Conservation (phyloP, 1,284 basidiomycete genomes). For the Trichosporon ovoides region DNA sequence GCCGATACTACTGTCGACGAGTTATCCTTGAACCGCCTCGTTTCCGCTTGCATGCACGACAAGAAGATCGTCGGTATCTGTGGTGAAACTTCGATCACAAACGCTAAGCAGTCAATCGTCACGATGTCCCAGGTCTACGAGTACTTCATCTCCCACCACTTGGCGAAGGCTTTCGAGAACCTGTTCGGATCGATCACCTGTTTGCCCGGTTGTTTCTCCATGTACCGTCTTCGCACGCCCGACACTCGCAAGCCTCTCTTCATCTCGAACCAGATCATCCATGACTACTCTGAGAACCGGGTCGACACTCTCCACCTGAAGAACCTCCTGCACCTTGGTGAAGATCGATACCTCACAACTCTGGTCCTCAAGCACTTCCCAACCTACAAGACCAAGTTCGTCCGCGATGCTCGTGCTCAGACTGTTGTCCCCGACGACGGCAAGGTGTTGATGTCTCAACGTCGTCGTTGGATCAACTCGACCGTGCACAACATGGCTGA, state of each 20-base stretch:
- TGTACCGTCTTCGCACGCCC: conserved; percentile 86
- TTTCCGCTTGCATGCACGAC: conserved; percentile 81
- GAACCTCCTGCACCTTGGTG: conserved; percentile 91
- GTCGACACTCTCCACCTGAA: conserved; percentile 98
- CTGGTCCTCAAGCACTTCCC: conserved; percentile 92
- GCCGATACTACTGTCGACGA: conserved; percentile 92
- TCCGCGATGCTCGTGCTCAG: conserved; percentile 68
- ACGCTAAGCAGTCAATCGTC: conserved; percentile 83
- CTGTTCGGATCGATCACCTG: conserved; percentile 99
- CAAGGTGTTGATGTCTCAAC: conserved; percentile 82
- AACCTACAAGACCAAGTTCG: conserved; percentile 84
- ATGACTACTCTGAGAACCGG: conserved; percentile 91
- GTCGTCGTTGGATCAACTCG: conserved; percentile 98
- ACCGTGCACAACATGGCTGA: conserved; percentile 95
- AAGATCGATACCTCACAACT: conserved; percentile 97
- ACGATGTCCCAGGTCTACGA: conserved; percentile 98
- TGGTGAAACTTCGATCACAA: conserved; percentile 84
- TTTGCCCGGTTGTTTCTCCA: conserved; percentile 94
- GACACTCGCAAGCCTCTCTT: conserved; percentile 86
- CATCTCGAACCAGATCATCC: conserved; percentile 80
- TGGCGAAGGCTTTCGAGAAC: conserved; percentile 96
- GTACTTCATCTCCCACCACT: conserved; percentile 94
- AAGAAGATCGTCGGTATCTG: conserved; percentile 91
- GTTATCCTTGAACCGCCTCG: conserved; percentile 83
- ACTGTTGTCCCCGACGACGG: conserved; percentile 88